Base-by-base conservation (phyloP, 192 early-diverging fungal genomes). In the Backusella sp. region DNA sequence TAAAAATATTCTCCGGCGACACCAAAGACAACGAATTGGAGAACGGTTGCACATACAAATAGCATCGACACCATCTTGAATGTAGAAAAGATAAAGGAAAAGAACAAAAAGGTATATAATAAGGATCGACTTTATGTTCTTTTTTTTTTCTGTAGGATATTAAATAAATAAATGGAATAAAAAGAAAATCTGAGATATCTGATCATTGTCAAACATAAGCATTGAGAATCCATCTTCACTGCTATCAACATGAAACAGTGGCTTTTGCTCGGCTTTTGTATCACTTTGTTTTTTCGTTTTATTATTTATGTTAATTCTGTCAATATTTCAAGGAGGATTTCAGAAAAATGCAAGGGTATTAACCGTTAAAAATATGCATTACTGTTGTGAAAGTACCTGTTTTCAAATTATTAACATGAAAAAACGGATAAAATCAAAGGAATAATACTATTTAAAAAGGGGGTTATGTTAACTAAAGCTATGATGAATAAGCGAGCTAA, bases 1-100 rank as follows among this genome's bases (percentile, higher is more conserved):
- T 85, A 80, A 72, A 91, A 82, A 26, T 72, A 72, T 44, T 72
- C 41, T 28, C 56, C 56, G 56, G 56, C 21, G 11, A 62, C 56
- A 49, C 46, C 5, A 19, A 49, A 7, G 46, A 9, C 56, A 62
- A 28, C 26, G 26, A 26, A 62, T 62, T 26, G 56, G 23, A 62
- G 9, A 28, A 62, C 46, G 4, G 26, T 3, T 28, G 26, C 3
- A 12, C 23, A 62, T 12, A 28, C 56, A 14, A 62, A 28, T 11
- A 28, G 11, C 12, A 14, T 28, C 26, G 26, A 28, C 11, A 28
- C 26, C 56, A 62, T 62, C 28, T 62, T 62, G 21, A 28, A 62
- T 62, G 23, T 59, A 23, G 23, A 23, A 59, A 26, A 26, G 9
- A 23, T 59, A 12, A 21, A 59, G 23, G 26, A 21, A 21, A 53